Evolutionary conservation across 257 asterid species (phyloP), one percentile per base, ranked within the genome.

Genomic region (Anisodus tanguticus): DNA sequence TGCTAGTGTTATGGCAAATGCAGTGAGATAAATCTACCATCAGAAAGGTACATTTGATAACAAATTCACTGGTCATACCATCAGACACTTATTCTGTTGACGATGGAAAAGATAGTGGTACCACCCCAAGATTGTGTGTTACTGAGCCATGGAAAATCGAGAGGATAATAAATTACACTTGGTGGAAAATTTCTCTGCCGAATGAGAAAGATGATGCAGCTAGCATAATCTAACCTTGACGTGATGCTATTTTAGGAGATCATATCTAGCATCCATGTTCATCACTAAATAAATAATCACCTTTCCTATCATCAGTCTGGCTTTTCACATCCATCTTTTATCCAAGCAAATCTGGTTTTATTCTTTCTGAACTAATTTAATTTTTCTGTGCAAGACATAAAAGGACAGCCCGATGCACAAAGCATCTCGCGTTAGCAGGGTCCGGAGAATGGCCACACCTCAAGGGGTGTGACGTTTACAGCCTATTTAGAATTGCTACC

Each of bases 1-100:
- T 26, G 3, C 26, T 76, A 12, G 43, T 6, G 63, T 76, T 53
- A 51, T 12, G 45, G 1, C 26, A 51, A 76, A 26, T 76, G 64
- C 64, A 12, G 81, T 26, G 26, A 51, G 2, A 76, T 26, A 76
- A 51, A 76, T 7, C 49, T 13, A 26, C 63, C 47, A 53, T 45
- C 63, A 76, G 43, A 22, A 74, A 76, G 81, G 63, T 51, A 76
- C 81, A 76, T 11, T 7, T 37, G 37, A 15, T 37, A 35, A 68
- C 76, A 68, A 37, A 13, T 13, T 68, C 22, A 67, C 22, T 31
- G 51, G 51, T 37, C 74, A 66, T 9, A 35, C 11, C 43, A 26
- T 64, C 31, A 63, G 71, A 64, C 31, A 66, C 72, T 26, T 11
- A 4, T 2, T 26, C n/a, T 26, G 13, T 64, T 64, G 71, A 31